Evolutionary conservation across 805 yeast genomes (phyloP).

Genomic region (Blastobotrys chiropterorum): DNA sequence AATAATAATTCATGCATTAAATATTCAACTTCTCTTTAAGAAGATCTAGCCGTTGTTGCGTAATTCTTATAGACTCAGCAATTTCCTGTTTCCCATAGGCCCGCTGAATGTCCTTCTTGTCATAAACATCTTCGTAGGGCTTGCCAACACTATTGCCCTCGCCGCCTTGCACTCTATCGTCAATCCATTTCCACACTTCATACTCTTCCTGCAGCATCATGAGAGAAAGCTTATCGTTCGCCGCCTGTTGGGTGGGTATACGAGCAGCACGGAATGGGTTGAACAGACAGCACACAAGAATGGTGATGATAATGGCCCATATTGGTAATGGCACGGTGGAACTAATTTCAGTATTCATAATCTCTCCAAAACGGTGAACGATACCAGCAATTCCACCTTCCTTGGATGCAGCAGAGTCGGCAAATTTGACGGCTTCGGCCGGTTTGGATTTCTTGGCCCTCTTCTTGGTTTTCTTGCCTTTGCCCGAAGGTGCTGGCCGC

Average conservation of each 20-base stretch:
- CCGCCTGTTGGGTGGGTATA: not conserved
- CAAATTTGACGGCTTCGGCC: not conserved
- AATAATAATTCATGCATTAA: not conserved
- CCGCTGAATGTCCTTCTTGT: constrained; percentile 11
- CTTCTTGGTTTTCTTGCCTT: constrained; percentile 13
- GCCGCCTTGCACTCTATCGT: constrained; percentile 32
- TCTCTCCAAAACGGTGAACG: not conserved
- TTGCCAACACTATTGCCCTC: constrained; percentile 31
- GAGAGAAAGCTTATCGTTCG: not conserved
- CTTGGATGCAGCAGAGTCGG: not conserved
- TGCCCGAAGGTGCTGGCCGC: constrained; percentile 10
- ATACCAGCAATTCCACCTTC: not conserved
- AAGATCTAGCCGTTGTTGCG: constrained; percentile 38
- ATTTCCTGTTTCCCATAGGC: constrained; percentile 38
- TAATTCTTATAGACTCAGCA: constrained; percentile 40
- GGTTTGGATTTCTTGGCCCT: constrained; percentile 9
- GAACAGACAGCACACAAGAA: constrained; percentile 8
- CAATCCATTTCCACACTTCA: constrained; percentile 70
- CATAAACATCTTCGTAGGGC: not conserved
- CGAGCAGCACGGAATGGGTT: not conserved
- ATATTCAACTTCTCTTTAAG: constrained; percentile 23
- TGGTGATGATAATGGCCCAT: constrained; percentile 8
- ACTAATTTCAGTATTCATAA: not conserved
- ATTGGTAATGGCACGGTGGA: constrained; percentile 10
- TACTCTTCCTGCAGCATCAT: constrained; percentile 45